phyloP scores from a whole-genome alignment of 2,329 filamentous ascomycete genomes.

The Xylariaceae sp. region DNA sequence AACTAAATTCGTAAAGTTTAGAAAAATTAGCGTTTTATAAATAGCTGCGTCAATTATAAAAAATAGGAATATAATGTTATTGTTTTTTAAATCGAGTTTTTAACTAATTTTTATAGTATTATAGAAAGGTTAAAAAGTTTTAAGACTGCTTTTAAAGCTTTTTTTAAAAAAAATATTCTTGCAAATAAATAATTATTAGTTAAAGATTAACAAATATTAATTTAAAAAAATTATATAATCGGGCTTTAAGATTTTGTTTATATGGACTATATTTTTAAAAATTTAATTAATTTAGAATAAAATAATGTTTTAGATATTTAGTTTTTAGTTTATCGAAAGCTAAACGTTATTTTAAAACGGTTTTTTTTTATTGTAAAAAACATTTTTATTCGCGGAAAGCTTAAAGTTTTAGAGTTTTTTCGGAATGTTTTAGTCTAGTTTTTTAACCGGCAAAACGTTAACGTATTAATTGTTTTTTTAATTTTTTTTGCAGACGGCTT shows the following conservation, averaged over 20 bases:
- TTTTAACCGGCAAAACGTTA: slow-evolving; percentile 4
- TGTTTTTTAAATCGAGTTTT: slow-evolving; percentile 7
- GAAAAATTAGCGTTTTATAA: slow-evolving; percentile 1
- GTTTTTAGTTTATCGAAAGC: slow-evolving; percentile 1
- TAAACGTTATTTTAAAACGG: slow-evolving; percentile 2
- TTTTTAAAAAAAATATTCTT: slow-evolving; percentile 7
- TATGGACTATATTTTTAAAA: slow-evolving; percentile 11
- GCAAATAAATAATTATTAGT: slow-evolving; percentile 10
- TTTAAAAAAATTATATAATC: slow-evolving; percentile 9
- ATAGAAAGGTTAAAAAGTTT: slow-evolving; percentile 6
- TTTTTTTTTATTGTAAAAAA: slow-evolving; percentile 14
- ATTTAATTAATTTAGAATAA: slow-evolving; percentile 3
- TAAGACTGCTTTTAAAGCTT: neutral
- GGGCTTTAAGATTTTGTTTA: neutral
- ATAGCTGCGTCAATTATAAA: neutral
- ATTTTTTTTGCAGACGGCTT: slow-evolving; percentile 16
- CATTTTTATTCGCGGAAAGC: slow-evolving; percentile 6
- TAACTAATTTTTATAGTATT: neutral
- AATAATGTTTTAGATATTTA: slow-evolving; percentile 6
- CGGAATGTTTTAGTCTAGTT: neutral
- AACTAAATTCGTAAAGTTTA: slow-evolving; percentile 6
- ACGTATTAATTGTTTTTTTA: slow-evolving; percentile 10
- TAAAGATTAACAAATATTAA: slow-evolving; percentile 5
- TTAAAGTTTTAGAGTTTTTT: slow-evolving; percentile 9
- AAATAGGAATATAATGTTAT: slow-evolving; percentile 6